phyloP scores from a whole-genome alignment of 2,329 filamentous ascomycete species.

The Claviceps pusilla region DNA sequence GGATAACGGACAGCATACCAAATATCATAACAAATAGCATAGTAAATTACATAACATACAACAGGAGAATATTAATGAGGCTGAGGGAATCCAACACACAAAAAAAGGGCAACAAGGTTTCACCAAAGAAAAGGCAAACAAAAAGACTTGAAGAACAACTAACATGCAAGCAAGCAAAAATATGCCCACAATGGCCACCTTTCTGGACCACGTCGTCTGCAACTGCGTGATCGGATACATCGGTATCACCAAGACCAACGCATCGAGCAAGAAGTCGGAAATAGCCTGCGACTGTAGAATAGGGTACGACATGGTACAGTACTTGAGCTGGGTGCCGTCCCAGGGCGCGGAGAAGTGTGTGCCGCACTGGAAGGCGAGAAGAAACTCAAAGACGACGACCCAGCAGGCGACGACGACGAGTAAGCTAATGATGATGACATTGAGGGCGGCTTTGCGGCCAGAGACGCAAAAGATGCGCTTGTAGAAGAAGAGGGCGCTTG shows the following conservation, averaged over 20 bases:
- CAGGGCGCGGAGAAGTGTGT: conserved; percentile 11
- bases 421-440: conserved; percentile 3
- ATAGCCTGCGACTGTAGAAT: conserved; percentile 8
- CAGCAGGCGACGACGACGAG: conserved; percentile 7
- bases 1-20: too few species aligned
- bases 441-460: conserved; percentile 4
- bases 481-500: conserved; percentile 11
- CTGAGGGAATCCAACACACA: neutral
- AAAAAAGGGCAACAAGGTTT: neutral
- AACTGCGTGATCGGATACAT: conserved; percentile 7
- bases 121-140: neutral
- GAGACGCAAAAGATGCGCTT: conserved; percentile 9
- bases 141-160: neutral
- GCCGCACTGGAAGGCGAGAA: conserved; percentile 10
- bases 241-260: conserved; percentile 9
- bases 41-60: too few species aligned
- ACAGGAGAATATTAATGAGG: too few species aligned
- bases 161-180: conserved; percentile 5
- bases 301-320: conserved; percentile 10
- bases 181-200: conserved; percentile 7
- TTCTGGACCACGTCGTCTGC: conserved; percentile 4
- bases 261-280: conserved; percentile 10
- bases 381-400: conserved; percentile 9
- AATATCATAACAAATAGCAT: too few species aligned
- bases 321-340: conserved; percentile 9